Evolutionary conservation across 2,329 filamentous ascomycete genomes (phyloP).

Genomic region (Hirsutella thompsonii): DNA sequence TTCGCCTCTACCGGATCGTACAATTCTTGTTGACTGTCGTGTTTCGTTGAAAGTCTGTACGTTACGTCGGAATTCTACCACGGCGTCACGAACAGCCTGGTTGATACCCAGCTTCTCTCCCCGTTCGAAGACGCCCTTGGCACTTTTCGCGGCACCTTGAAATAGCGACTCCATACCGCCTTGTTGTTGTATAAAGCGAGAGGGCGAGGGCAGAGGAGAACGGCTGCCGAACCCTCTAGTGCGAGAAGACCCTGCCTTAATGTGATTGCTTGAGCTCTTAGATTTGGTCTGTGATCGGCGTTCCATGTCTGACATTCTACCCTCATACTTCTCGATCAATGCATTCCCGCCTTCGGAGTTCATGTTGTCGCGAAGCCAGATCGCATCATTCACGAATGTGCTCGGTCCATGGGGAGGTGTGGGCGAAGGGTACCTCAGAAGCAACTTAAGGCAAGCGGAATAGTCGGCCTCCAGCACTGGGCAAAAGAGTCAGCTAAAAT

Average conservation of each 20-base stretch:
- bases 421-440: conserved; percentile 73
- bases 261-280: conserved; percentile 12
- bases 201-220: conserved; percentile 33
- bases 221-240: conserved; percentile 26
- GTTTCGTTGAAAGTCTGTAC: conserved; percentile 54
- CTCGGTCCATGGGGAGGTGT: conserved; percentile 50
- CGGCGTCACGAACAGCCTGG: conserved; percentile 66
- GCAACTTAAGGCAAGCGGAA: conserved; percentile 65
- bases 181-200: conserved; percentile 41
- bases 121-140: conserved; percentile 60
- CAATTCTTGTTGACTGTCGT: conserved; percentile 26
- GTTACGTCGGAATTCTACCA: conserved; percentile 68
- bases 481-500: background rate
- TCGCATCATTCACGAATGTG: conserved; percentile 75
- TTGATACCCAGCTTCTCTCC: conserved; percentile 70
- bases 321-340: conserved; percentile 61
- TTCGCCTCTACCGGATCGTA: conserved; percentile 22
- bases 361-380: conserved; percentile 58
- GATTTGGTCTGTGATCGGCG: conserved; percentile 13
- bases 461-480: conserved; percentile 78
- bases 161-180: conserved; percentile 57
- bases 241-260: conserved; percentile 21
- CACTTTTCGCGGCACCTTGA: conserved; percentile 63
- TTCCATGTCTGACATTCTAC: conserved; percentile 29
- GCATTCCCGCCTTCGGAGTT: conserved; percentile 46